Evolutionary conservation across 2,329 filamentous ascomycete genomes (phyloP), one percentile per base, ranked within the genome.

Genomic region (Microdochium paspali): DNA sequence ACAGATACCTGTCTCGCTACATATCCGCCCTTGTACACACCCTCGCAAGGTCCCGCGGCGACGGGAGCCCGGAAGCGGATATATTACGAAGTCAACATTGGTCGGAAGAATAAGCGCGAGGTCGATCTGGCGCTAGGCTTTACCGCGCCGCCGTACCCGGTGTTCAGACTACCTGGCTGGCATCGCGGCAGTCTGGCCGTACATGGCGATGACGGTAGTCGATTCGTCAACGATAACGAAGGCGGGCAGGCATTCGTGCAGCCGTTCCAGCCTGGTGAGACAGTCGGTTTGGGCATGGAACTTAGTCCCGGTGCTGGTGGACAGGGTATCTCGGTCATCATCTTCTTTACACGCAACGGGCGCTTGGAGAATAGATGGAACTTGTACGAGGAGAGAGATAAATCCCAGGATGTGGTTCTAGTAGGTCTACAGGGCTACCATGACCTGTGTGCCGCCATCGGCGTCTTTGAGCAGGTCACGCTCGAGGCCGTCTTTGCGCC

Each of bases 121-220:
- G 64, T 74, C 46, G 67, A 65, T 32, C 67, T 90, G 1, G 84
- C 81, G 0, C 60, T 91, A 10, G 87, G 87, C 10, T 89, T 82
- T 61, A 68, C 77, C 0, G 86, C 85, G 1, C 77, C 84, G 44
- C 87, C 87, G 7, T 91, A 90, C 59, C 87, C 87, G 6, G 72
- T 76, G 0, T 91, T 88, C 69, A 77, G 87, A 7, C 74, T 90
- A 50, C 87, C 87, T 0, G 87, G 87, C 2, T 91, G 87, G 87
- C 84, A 93, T 60, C 76, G 87, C 28, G 87, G 78, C 18, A 84
- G 80, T 52, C 58, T 90, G 13, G 87, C 74, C 1, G 79, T 91
- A n/a, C 87, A 91, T 61, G 82, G 84, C 44, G 87, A 91, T 61
- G 87, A 91, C 62, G 87, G 87, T 0, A 76, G 84, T 56, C 77